Percentiles rank a stretch among this genome's conserved stretches.
These are phyloP conservation scores for Phytophthora macrochlamydospora DNA, from an alignment of 352 stramenopile species.

Conservation along the genomic window DNA sequence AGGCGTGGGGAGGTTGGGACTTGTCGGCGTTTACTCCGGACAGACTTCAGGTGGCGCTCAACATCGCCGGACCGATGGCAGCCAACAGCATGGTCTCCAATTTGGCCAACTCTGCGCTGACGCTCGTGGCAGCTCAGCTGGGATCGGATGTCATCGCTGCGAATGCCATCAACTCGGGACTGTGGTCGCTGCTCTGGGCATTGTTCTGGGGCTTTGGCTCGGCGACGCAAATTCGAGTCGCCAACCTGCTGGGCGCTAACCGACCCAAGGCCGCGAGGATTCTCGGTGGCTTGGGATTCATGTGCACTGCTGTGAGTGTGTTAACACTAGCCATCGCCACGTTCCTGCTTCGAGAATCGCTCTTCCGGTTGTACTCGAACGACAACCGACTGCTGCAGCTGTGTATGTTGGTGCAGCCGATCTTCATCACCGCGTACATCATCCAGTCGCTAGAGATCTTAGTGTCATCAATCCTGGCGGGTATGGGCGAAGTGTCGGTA, in stretches of 20 bases:
- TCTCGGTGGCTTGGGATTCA: conserved; percentile 51
- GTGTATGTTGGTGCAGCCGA: conserved; percentile 35
- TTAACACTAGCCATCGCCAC: conserved; percentile 40
- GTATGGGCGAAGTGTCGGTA: conserved; percentile 40
- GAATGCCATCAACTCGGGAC: conserved; percentile 54
- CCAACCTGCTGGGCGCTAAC: conserved; percentile 60
- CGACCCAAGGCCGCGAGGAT: conserved; percentile 43
- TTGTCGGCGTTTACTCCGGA: conserved; percentile 47
- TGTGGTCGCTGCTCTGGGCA: conserved; percentile 56
- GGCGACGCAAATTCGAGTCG: conserved; percentile 62
- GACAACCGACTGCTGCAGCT: conserved; percentile 35
- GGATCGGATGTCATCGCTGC: conserved; percentile 62
- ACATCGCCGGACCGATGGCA: conserved; percentile 51
- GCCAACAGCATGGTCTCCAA: conserved; percentile 58
- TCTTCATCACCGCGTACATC: conserved; percentile 40
- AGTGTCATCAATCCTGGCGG: conserved; percentile 30
- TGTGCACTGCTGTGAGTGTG: conserved; percentile 45
- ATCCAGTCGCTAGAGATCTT: conserved; percentile 48
- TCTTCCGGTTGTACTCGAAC: conserved; percentile 49
- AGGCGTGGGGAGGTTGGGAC: conserved; percentile 62
- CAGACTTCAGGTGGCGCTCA: conserved; percentile 50
- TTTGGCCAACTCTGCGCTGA: conserved; percentile 54
- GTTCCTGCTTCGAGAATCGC: conserved; percentile 28
- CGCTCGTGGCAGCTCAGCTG: conserved; percentile 59
- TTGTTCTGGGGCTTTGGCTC: conserved; percentile 72